A percentile compares a stretch with the other conserved stretches of the same genome.
These are phyloP conservation scores for Nepenthes alata DNA, from an alignment of 179 eudicot genomes.

Conservation along the genomic window DNA sequence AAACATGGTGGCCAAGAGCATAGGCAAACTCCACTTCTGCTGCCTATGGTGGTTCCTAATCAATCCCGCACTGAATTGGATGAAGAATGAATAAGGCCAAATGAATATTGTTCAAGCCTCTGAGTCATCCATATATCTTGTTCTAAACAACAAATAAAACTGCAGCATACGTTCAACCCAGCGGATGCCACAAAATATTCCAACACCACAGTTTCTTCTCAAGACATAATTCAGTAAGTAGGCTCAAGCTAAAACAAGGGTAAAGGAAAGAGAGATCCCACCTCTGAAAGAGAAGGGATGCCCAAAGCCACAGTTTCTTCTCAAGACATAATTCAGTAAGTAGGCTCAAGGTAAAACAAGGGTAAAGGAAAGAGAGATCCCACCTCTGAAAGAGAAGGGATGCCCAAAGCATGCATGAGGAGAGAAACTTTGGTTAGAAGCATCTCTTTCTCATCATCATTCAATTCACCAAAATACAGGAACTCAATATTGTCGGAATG, in stretches of 20 bases:
- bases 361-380: slow-evolving; percentile 12
- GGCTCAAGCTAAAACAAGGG: not conserved
- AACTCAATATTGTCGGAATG: slow-evolving; percentile 48
- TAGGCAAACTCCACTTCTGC: too few relatives aligned
- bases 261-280: slow-evolving; percentile 19
- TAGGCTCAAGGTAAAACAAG: not conserved
- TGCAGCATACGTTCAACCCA: not conserved
- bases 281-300: slow-evolving; percentile 82
- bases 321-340: slow-evolving; percentile 3
- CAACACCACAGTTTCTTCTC: slow-evolving; percentile 2
- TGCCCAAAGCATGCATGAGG: slow-evolving; percentile 46
- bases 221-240: slow-evolving; percentile 3
- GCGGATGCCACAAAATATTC: slow-evolving; percentile 2
- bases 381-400: slow-evolving; percentile 86
- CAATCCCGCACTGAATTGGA: too few relatives aligned
- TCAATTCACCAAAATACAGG: slow-evolving; percentile 58
- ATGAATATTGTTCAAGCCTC: too few relatives aligned
- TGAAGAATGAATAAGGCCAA: too few relatives aligned
- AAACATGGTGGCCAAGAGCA: too few relatives aligned
- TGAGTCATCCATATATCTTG: not conserved
- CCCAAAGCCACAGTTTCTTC: slow-evolving; percentile 44
- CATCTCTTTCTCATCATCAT: slow-evolving; percentile 39
- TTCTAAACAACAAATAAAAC: not conserved
- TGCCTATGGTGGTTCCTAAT: too few relatives aligned
- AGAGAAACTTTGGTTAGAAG: slow-evolving; percentile 42